Base-by-base conservation (phyloP, 2,329 filamentous ascomycete species). In the Whalleya microplaca region DNA sequence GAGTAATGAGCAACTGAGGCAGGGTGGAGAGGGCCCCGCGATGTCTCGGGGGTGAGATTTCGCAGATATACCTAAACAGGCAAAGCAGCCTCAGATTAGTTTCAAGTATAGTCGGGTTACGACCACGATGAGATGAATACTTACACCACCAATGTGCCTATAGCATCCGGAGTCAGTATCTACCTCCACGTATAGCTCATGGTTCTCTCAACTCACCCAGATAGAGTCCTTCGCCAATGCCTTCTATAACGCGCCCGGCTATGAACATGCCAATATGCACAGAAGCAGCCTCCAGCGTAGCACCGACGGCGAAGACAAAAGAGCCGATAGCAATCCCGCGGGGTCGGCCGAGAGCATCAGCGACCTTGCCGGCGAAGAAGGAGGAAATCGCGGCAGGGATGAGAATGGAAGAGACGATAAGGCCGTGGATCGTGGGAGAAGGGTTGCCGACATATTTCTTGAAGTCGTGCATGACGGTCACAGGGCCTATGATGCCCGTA, bases 331-430 rank as follows among this genome's bases (percentile, higher is more conserved):
- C 74, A 21, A 87, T 82, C 18, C 55, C 53, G n/a, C 74, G 74
- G 0, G 80, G 75, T 9, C 84, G 77, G 0, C 85, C 85, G 18
- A 83, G 80, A 54, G 70, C 76, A 63, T 80, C 80, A 7, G 76
- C 81, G 1, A 88, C 73, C 44, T 80, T 75, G 1, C 85, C 80
- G 0, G 84, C 83, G 37, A 87, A 76, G 21, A 86, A 76, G 0
- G 85, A 84, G 0, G 84, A 81, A 12, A 87, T 69, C 0, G 82
- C 84, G 5, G 83, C 85, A 0, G 84, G 80, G 21, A 87, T 77
- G 20, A 87, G 74, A 45, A 87, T 82, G 0, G 80, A 80, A 0
- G 85, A 87, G 16, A 88, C 84, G 6, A 85, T 78, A 2, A 86
- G 72, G 0, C 85, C 85, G 61, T 84, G 84, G 1, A 86, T 66